phyloP scores from a whole-genome alignment of 805 yeast genomes.

The Lipomyces spencermartinsiae region DNA sequence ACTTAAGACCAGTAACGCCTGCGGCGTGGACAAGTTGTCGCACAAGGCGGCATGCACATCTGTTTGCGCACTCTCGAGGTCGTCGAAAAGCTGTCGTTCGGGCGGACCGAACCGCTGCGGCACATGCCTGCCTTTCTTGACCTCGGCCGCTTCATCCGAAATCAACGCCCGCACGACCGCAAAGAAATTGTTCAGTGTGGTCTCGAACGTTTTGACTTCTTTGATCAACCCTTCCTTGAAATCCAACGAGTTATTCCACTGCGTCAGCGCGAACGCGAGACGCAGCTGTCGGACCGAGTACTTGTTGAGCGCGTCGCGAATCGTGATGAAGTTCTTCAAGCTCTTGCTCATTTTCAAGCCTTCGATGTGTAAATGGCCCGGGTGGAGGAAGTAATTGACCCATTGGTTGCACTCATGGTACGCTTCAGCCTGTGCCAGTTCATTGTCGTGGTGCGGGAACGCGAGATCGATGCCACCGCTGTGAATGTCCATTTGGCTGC shows the following conservation, averaged over 20 bases:
- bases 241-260: slow-evolving; percentile 92
- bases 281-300: slow-evolving; percentile 84
- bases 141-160: slow-evolving; percentile 63
- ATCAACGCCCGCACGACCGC: slow-evolving; percentile 82
- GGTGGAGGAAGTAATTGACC: slow-evolving; percentile 96
- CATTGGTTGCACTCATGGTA: slow-evolving; percentile 87
- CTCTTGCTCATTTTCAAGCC: slow-evolving; percentile 99
- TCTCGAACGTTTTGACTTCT: slow-evolving; percentile 80
- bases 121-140: slow-evolving; percentile 57
- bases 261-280: slow-evolving; percentile 85
- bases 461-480: slow-evolving; percentile 97
- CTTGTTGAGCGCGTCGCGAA: slow-evolving; percentile 79
- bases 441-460: slow-evolving; percentile 99
- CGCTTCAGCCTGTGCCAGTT: slow-evolving; percentile 96
- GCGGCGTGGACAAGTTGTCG: slow-evolving; percentile 85
- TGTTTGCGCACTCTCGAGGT: slow-evolving; percentile 57
- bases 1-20: slow-evolving; percentile 66
- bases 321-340: slow-evolving; percentile 92
- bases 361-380: slow-evolving; percentile 97
- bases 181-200: slow-evolving; percentile 80
- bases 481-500: slow-evolving; percentile 87
- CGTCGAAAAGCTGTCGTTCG: slow-evolving; percentile 26
- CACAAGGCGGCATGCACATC: slow-evolving; percentile 80
- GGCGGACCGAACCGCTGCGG: slow-evolving; percentile 63
- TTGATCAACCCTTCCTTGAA: slow-evolving; percentile 80